Evolutionary conservation across 768 basidiomycete species (phyloP), one percentile per base, ranked within the genome.

Genomic region (Pleurotus tuber-regium): DNA sequence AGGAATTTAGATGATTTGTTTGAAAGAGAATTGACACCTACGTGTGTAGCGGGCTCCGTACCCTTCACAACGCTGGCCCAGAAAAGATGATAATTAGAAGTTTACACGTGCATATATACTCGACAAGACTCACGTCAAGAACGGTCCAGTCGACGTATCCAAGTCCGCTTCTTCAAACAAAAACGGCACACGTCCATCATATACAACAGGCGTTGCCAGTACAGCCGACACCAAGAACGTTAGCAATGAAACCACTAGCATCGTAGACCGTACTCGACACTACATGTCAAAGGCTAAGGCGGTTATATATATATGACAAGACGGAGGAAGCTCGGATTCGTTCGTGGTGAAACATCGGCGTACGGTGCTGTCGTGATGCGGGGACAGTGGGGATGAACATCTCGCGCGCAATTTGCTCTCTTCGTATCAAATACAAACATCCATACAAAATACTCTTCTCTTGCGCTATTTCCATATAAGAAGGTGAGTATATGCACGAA

Each of bases 21-120:
- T n/a, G 42, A n/a, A 21, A 18, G 35, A 46, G 19, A 39, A 40
- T 29, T 3, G 9, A 42, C n/a, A 63, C 70, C 55, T 58, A 80
- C 80, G 55, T 82, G 68, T 14, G 74, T 73, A 12, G 80, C 81
- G 55, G 71, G 71, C 52, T 78, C 63, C 8, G 69, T 66, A 4
- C 82, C 82, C 59, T 81, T 83, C 23, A 84, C 83, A 2, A 68
- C 78, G 4, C 82, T 84, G 46, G 3, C n/a, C n/a, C n/a, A n/a
- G n/a, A n/a, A n/a, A n/a, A n/a, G n/a, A n/a, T n/a, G n/a, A n/a
- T n/a, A n/a, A n/a, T n/a, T n/a, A n/a, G n/a, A n/a, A n/a, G n/a
- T n/a, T n/a, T n/a, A n/a, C n/a, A n/a, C n/a, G n/a, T n/a, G n/a
- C n/a, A n/a, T n/a, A n/a, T n/a, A n/a, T n/a, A n/a, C n/a, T n/a